Base-by-base conservation (phyloP, 257 asterid species). In the Nemophila menziesii region DNA sequence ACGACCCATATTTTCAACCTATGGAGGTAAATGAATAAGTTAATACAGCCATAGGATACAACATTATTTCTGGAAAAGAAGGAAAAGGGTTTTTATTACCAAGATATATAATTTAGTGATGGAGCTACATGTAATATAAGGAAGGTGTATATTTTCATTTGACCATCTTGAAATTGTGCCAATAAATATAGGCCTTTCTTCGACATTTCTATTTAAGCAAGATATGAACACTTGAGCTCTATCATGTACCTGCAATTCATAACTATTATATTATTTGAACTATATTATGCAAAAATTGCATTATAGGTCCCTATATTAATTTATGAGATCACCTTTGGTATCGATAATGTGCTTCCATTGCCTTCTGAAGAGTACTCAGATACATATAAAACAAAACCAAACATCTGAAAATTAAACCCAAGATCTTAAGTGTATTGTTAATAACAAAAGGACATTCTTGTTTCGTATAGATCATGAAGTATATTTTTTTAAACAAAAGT, bases 1-100 rank as follows among this genome's bases (percentile, higher is more conserved):
- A 44, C 82, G 98, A 4, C 98, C 98, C 98, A 89, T 80, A 75
- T 89, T 89, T 62, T 89, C 98, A 26, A 89, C 93, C 98, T 89
- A 63, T 29, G 65, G 51, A 53, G 48, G 39, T 39, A 55, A 49
- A 60, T 41, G n/a, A n/a, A 42, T 36, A 19, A 34, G 48, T 52
- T 14, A 44, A 22, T 20, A 49, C 5, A 10, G 24, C 43, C 33
- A 43, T 29, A 22, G 23, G 21, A 51, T 36, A 8, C 1, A 44
- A 51, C n/a, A 46, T 20, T 26, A 26, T 29, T 13, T 7, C 36
- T 29, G 36, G 36, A 29, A 29, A 29, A 2, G 36, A 29, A 29
- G 36, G 12, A 29, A 7, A 7, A 29, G 9, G 36, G 12, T 10
- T 29, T 7, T 37, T 22, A 43, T 16, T 84, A 89, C 98, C 98